These are phyloP conservation scores for Smallanthus sonchifolius DNA, from an alignment of 129 eudicot genomes.

Conservation along the genomic window DNA sequence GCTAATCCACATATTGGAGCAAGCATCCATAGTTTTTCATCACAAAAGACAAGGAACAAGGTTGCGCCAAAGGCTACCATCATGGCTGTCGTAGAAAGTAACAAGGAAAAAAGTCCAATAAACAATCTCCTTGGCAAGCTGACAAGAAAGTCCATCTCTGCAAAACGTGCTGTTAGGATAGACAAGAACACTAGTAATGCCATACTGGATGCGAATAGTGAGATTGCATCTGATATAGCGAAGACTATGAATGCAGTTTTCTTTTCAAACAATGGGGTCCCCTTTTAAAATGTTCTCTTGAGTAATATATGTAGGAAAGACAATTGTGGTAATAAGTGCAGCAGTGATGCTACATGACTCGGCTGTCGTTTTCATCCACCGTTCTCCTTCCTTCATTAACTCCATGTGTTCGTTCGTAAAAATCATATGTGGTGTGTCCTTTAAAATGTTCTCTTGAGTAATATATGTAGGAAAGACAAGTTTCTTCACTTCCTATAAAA, in stretches of 20 bases:
- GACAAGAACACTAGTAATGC: not conserved
- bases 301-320: no score
- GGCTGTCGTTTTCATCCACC: constrained; percentile 25
- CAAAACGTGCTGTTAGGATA: constrained; percentile 28
- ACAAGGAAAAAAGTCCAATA: constrained; percentile 21
- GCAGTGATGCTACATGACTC: constrained; percentile 30
- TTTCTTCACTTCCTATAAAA: constrained; percentile 18
- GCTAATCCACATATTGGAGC: not conserved
- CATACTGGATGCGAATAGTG: constrained; percentile 17
- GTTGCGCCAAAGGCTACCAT: constrained; percentile 30
- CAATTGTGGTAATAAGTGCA: not conserved
- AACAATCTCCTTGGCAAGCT: constrained; percentile 20
- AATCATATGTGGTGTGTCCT: constrained; percentile 23
- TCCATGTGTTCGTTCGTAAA: constrained; percentile 17
- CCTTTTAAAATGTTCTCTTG: no score
- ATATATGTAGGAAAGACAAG: constrained; percentile 5
- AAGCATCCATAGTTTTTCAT: constrained; percentile 24
- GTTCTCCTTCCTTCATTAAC: constrained; percentile 21
- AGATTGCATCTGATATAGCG: constrained; percentile 33
- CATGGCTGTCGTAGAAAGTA: constrained; percentile 29
- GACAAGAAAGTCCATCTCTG: constrained; percentile 26
- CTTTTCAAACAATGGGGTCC: constrained; percentile 9
- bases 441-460: constrained; percentile 9
- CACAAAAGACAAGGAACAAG: constrained; percentile 22
- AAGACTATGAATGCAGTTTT: constrained; percentile 17